Conservation (phyloP, 352 stramenopile genomes). For the Globisporangium iwayamae region DNA sequence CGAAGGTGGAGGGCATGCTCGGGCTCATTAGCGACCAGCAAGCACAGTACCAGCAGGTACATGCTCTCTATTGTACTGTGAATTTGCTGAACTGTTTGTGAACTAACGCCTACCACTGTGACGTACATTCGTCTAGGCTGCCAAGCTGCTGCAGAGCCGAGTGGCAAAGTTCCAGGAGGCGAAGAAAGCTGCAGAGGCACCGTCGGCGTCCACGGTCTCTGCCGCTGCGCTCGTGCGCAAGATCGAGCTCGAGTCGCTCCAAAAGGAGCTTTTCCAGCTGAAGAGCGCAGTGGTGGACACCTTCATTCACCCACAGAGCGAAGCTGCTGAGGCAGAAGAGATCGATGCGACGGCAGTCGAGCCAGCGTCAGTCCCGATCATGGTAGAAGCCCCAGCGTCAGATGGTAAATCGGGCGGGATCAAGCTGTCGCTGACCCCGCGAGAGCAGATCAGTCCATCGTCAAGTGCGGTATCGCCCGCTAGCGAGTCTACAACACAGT, state of each 20-base stretch:
- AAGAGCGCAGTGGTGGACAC: slow-evolving; percentile 32
- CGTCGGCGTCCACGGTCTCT: slow-evolving; percentile 10
- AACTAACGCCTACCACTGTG: no score
- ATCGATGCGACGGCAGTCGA: not conserved
- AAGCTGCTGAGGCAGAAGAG: not conserved
- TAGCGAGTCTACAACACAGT: not conserved
- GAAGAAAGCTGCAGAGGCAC: slow-evolving; percentile 16
- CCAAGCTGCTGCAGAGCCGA: slow-evolving; percentile 21
- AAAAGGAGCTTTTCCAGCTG: slow-evolving; percentile 32
- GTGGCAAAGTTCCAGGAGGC: slow-evolving; percentile 23
- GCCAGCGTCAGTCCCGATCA: not conserved
- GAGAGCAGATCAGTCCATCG: not conserved
- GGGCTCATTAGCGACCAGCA: slow-evolving; percentile 38
- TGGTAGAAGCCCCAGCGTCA: not conserved
- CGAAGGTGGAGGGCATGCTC: slow-evolving; percentile 28
- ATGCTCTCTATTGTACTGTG: no score
- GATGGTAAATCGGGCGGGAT: slow-evolving; percentile 5
- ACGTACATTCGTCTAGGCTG: slow-evolving; percentile 9
- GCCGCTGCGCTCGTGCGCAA: slow-evolving; percentile 12
- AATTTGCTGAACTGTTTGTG: not conserved
- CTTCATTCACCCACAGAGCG: slow-evolving; percentile 12
- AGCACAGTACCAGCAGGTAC: slow-evolving; percentile 35
- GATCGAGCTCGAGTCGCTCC: slow-evolving; percentile 30
- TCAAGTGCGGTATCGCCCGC: not conserved
- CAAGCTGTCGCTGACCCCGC: slow-evolving; percentile 6